Base-by-base conservation (phyloP, 1,284 basidiomycete genomes). In the Boletus coffeatus region DNA sequence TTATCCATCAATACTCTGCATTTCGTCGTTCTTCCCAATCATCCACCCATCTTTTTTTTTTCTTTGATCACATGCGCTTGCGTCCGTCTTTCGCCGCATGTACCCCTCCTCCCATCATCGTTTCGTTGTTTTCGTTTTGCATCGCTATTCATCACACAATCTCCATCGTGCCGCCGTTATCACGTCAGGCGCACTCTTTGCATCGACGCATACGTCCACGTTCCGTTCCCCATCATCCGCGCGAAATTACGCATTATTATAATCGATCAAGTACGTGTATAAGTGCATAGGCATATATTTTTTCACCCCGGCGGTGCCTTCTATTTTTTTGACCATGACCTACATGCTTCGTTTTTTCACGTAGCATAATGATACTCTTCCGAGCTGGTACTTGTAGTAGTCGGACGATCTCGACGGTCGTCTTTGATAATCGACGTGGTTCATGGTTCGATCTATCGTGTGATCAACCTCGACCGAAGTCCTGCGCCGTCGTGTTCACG, bases 161-260 rank as follows among this genome's bases (percentile, higher is more conserved):
- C 29, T 29, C 46, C 48, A 18, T 29, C 64, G 60, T 63, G 25
- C 18, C 48, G 57, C 62, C 62, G 29, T 57, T 34, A 64, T 58
- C 62, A 36, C 56, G 13, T 41, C 57, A 46, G 60, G 66, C 57
- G 60, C 64, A 62, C 57, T 56, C 55, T 32, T 53, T 61, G 64
- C 70, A 71, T 71, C 62, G 16, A 68, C 53, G 62, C 62, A 36
- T 55, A 62, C 61, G 41, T 50, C 57, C 25, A 25, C 61, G 67
- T 55, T 48, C 61, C n/a, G 39, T 37, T 53, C 18, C 7, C 29
- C 41, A n/a, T 39, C 21, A 58, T 52, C 48, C 43, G 61, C 62
- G 64, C 64, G 52, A 66, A 65, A 72, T 48, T 46, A 67, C 61
- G 62, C 68, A 66, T 73, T 74, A 74, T 72, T 73, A 74, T 72